Evolutionary conservation across 306 rosid genomes (phyloP), one percentile per base, ranked within the genome.

Genomic region (Trifolium repens): DNA sequence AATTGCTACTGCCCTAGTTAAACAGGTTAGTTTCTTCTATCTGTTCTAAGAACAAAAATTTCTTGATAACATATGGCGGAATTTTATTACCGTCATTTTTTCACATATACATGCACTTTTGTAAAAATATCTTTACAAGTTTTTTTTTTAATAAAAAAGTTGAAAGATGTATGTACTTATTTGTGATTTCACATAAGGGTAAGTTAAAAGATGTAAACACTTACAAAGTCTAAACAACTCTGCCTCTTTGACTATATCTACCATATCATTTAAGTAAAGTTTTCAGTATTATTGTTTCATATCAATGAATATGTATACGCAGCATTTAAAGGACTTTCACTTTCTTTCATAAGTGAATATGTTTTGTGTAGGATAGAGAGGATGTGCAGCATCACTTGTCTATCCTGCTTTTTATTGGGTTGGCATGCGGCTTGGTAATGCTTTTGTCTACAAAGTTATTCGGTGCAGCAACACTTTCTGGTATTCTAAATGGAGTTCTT

Each of bases 1-100:
- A 91, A 91, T 94, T 54, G 97, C 98, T 60, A 90, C 97, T 53
- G 82, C 97, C 63, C 93, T 91, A 75, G 97, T 93, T 37, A 84
- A 60, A 78, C 80, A 80, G 97, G 98, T 94, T 69, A 24, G 81
- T 37, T 49, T 53, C 27, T 53, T 17, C 60, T 19, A 53, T 53
- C 60, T 50, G 4, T n/a, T 50, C 9, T 50, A 50, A n/a, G 24
- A 50, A n/a, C 57, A n/a, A 50, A n/a, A 7, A n/a, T n/a, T 49
- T 50, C 22, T 50, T 50, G n/a, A 15, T 50, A n/a, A 15, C n/a
- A 14, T 12, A 46, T 46, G 50, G 15, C 50, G n/a, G 2, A 50
- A n/a, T 15, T 49, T 49, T 49, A 50, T 50, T 50, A 15, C 54
- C 8, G 0, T 49, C 54, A 49, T 49, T 49, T 49, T 47, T 50